Evolutionary conservation across 83 land plant genomes (phyloP).

Genomic region (Larix sibirica): DNA sequence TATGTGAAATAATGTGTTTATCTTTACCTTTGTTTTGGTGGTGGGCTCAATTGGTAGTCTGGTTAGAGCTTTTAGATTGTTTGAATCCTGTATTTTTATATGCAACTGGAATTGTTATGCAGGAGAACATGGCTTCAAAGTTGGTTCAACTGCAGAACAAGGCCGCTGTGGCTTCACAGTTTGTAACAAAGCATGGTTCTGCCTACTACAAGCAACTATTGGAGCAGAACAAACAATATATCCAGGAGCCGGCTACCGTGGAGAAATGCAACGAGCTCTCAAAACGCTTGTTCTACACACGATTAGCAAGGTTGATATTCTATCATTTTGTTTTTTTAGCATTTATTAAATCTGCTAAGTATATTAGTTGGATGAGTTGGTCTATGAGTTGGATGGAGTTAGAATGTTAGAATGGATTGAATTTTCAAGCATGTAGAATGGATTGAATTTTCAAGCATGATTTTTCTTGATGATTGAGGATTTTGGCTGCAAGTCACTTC

Average conservation of each 20-base stretch:
- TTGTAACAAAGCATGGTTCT: conserved; percentile 66
- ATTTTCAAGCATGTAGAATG: too few species aligned
- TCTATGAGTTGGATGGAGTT: too few species aligned
- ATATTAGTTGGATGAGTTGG: too few species aligned
- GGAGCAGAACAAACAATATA: conserved; percentile 86
- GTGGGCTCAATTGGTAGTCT: too few species aligned
- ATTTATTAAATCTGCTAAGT: not conserved
- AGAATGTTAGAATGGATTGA: too few species aligned
- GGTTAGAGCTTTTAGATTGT: too few species aligned
- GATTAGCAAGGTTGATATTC: conserved; percentile 77
- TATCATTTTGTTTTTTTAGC: not conserved
- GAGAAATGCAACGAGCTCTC: conserved; percentile 82
- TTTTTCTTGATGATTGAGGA: not conserved
- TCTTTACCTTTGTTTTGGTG: too few species aligned
- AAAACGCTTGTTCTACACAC: conserved; percentile 82
- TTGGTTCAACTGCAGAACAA: conserved; percentile 74
- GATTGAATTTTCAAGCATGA: too few species aligned
- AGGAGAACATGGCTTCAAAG: conserved; percentile 59
- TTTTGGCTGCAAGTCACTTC: not conserved
- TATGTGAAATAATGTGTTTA: too few species aligned
- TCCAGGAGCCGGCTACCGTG: conserved; percentile 73
- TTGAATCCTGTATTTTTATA: too few species aligned
- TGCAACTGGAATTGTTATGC: too few species aligned
- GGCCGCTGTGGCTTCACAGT: conserved; percentile 68
- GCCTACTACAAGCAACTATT: conserved; percentile 78